Base-by-base conservation (phyloP, 2,329 filamentous ascomycete species). In the Ceratocystis lukuohia region DNA sequence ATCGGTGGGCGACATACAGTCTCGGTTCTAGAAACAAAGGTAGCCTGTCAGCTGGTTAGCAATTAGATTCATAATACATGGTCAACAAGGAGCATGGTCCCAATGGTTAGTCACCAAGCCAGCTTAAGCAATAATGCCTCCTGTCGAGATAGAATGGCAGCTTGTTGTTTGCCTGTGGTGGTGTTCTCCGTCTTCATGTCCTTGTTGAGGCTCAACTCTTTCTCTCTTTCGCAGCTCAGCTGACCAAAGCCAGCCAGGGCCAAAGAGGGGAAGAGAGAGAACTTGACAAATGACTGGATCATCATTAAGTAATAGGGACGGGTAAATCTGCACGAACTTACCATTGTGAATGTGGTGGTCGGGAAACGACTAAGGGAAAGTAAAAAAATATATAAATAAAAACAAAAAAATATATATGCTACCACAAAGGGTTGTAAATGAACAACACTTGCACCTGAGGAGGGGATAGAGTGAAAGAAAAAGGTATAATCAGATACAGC, bases 1-100 rank as follows among this genome's bases (percentile, higher is more conserved):
- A 41, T 15, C 37, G 10, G 37, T 41, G 12, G 5, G 46, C 8
- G 17, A 68, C 66, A 50, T 68, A 68, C 66, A 50, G 63, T 68
- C 12, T 62, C 66, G 30, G 66, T 65, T 62, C 53, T 68, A 12
- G 66, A 68, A 56, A 53, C 64, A 48, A 68, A 64, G 56, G 64
- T 56, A 65, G 66, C 28, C 66, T 68, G 17, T 41, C 25, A 37
- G 28, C 15, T 28, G n/a, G 66, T 67, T 65, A 67, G 66, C 62
- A 61, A 41, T 41, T 67, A 28, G 20, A 15, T 41, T 37, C 44
- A 61, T 53, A 17, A 50, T 12, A 46, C 37, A 41, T 15, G 46
- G 33, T 20, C 48, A 53, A 7, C 48, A 53, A 22, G 2, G 17
- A 22, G n/a, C 4, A n/a, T 20, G 28, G 17, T 6, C n/a, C 15